Percentiles rank a stretch among this genome's conserved stretches.
Evolutionary conservation across 169 alveolate genomes (phyloP).

Genomic region (Eimeria sp.): DNA sequence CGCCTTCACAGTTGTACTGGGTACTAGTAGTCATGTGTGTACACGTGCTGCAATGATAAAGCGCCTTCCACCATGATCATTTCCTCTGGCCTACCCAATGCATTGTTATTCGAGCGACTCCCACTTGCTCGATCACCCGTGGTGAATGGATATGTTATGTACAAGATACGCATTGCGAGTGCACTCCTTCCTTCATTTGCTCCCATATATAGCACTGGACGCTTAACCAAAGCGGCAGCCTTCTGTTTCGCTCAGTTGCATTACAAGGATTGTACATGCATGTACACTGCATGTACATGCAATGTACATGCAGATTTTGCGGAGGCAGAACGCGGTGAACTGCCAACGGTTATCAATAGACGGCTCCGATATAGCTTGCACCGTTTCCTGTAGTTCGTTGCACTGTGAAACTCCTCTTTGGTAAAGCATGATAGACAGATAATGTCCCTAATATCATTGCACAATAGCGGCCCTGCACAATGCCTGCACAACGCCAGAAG

Average conservation of each 20-base stretch:
- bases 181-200: background rate
- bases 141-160: background rate
- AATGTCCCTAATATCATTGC: too few species aligned
- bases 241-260: background rate
- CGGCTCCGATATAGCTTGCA: too few species aligned
- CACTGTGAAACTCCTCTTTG: background rate
- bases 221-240: background rate
- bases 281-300: too few species aligned
- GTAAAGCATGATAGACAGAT: background rate
- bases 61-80: background rate
- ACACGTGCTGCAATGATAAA: background rate
- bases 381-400: background rate
- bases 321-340: too few species aligned
- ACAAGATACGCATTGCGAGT: background rate
- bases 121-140: background rate
- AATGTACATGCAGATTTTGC: too few species aligned
- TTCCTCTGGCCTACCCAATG: background rate
- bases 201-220: background rate
- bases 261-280: too few species aligned
- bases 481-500: too few species aligned
- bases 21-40: background rate
- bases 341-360: too few species aligned
- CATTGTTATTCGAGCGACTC: background rate
- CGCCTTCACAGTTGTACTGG: background rate
- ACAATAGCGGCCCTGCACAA: too few species aligned